Evolutionary conservation across 2,329 filamentous ascomycete genomes (phyloP).

Genomic region (Geosmithia flava): DNA sequence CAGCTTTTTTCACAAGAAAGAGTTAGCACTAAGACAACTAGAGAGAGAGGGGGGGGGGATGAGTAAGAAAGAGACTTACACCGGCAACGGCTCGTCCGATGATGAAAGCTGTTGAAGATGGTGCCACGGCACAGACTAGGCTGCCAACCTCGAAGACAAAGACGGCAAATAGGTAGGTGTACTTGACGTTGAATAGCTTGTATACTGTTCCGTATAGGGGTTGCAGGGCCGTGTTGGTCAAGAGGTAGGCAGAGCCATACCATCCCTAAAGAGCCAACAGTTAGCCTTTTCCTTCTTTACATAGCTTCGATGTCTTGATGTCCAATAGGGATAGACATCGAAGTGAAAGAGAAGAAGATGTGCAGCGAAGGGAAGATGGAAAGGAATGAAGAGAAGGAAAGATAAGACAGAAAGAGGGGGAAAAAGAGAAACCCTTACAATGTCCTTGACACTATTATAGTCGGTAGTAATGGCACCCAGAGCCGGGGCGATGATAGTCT

Average conservation of each 20-base stretch:
- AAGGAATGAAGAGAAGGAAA: too few relatives aligned
- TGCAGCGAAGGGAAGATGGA: too few relatives aligned
- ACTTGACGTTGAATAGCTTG: slow-evolving; percentile 36
- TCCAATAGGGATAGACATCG: too few relatives aligned
- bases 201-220: slow-evolving; percentile 37
- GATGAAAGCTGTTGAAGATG: slow-evolving; percentile 34
- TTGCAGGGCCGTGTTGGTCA: slow-evolving; percentile 35
- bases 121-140: slow-evolving; percentile 29
- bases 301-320: too few relatives aligned
- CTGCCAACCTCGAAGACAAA: slow-evolving; percentile 31
- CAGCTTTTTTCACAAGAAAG: background rate
- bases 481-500: slow-evolving; percentile 13
- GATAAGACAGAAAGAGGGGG: too few relatives aligned
- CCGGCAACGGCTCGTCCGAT: slow-evolving; percentile 38
- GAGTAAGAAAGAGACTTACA: slow-evolving; percentile 10
- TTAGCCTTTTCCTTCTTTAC: background rate
- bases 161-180: slow-evolving; percentile 26
- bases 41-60: background rate
- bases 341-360: too few relatives aligned
- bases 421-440: too few relatives aligned
- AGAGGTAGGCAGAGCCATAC: slow-evolving; percentile 36
- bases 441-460: slow-evolving; percentile 3
- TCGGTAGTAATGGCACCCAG: slow-evolving; percentile 4
- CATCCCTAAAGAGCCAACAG: slow-evolving; percentile 16
- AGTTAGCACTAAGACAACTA: background rate